Evolutionary conservation across 495 filamentous ascomycete genomes (phyloP).

Genomic region (Aspergillus cristatus): DNA sequence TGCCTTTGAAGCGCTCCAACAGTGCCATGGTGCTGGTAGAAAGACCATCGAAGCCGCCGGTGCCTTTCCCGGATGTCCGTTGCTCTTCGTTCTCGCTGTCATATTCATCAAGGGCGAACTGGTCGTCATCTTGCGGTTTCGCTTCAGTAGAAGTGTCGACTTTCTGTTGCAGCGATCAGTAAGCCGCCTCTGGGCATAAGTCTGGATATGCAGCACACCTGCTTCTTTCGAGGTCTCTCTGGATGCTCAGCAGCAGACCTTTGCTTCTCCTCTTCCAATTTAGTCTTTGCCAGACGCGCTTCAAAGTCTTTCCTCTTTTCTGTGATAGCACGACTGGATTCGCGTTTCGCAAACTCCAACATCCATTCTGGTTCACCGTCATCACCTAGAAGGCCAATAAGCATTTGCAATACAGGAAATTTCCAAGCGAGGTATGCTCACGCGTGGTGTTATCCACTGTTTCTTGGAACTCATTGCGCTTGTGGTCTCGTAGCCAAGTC

Average conservation of each 20-base stretch:
- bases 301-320: constrained; percentile 64
- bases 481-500: constrained; percentile 87
- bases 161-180: constrained; percentile 20
- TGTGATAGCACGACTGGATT: constrained; percentile 57
- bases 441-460: constrained; percentile 24
- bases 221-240: constrained; percentile 41
- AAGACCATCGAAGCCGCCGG: constrained; percentile 22
- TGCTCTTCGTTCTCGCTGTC: constrained; percentile 53
- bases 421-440: constrained; percentile 12
- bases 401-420: background rate
- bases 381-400: constrained; percentile 31
- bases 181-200: constrained; percentile 3
- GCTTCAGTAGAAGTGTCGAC: constrained; percentile 15
- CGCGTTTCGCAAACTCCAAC: constrained; percentile 58
- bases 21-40: constrained; percentile 36
- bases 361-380: constrained; percentile 86
- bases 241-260: constrained; percentile 39
- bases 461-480: constrained; percentile 56
- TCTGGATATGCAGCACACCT: constrained; percentile 23
- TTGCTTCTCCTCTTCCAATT: constrained; percentile 56
- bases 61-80: constrained; percentile 9
- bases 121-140: constrained; percentile 50
- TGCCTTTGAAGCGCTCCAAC: constrained; percentile 29
- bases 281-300: constrained; percentile 53
- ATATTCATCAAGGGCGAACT: constrained; percentile 74